Conservation (phyloP, 2,329 filamentous ascomycete genomes). For the Hypomyces perniciosus region DNA sequence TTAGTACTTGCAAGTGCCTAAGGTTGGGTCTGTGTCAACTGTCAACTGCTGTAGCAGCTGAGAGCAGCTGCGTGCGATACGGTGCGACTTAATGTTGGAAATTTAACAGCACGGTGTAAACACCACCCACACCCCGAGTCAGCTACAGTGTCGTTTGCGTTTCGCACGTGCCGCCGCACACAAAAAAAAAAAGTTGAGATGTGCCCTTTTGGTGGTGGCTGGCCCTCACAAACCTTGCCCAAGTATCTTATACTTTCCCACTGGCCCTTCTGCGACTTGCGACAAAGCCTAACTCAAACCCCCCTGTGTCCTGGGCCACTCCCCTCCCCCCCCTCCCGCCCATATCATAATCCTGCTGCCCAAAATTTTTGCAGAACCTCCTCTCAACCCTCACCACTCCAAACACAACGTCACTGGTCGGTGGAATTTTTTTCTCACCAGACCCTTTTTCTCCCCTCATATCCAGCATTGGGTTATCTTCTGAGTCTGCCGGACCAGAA, state of each 20-base stretch:
- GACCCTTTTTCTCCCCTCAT: conserved; percentile 26
- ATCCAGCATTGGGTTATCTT: conserved; percentile 28
- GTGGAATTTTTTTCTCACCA: conserved; percentile 28
- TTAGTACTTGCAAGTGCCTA: too few relatives aligned
- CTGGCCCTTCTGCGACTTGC: background rate
- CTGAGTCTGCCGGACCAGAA: conserved; percentile 28
- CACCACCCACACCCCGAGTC: too few relatives aligned
- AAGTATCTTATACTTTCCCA: background rate
- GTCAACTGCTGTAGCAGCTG: too few relatives aligned
- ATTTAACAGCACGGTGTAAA: too few relatives aligned
- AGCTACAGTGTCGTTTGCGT: too few relatives aligned
- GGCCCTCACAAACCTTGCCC: too few relatives aligned
- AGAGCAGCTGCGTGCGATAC: too few relatives aligned
- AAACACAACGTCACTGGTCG: conserved; percentile 30
- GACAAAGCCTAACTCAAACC: conserved; percentile 5
- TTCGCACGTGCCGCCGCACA: too few relatives aligned
- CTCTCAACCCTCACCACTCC: conserved; percentile 33
- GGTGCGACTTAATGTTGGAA: too few relatives aligned
- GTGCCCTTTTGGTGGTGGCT: too few relatives aligned
- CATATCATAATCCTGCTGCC: conserved; percentile 30
- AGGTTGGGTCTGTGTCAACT: too few relatives aligned
- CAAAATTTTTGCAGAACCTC: conserved; percentile 31
- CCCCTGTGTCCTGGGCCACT: conserved; percentile 9
- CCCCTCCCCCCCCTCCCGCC: conserved; percentile 26
- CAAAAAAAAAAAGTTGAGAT: too few relatives aligned